Percentiles rank a stretch among this genome's conserved stretches.
phyloP scores from a whole-genome alignment of 495 filamentous ascomycete species.

The Aspergillus sclerotioniger region DNA sequence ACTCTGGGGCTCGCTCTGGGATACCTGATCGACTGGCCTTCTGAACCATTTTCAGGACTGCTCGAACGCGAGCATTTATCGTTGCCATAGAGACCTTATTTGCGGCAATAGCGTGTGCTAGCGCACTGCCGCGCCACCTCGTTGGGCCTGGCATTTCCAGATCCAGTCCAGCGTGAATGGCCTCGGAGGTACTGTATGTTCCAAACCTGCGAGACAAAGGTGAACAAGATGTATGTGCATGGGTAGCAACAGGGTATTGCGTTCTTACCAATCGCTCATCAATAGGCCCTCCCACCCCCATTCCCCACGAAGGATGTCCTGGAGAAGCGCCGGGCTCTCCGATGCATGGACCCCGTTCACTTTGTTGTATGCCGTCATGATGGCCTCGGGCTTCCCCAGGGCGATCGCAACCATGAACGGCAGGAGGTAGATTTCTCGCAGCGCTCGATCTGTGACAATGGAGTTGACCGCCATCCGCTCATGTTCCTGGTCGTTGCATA shows the following conservation, averaged over 20 bases:
- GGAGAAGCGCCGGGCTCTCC: constrained; percentile 57
- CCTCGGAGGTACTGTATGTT: constrained; percentile 59
- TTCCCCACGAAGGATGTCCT: constrained; percentile 63
- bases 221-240: not conserved
- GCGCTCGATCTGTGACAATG: constrained; percentile 59
- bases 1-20: constrained; percentile 52
- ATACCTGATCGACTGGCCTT: constrained; percentile 54
- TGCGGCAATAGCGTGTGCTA: constrained; percentile 50
- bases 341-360: constrained; percentile 69
- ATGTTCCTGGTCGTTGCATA: constrained; percentile 69
- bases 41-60: constrained; percentile 58
- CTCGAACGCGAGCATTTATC: constrained; percentile 57
- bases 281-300: constrained; percentile 68
- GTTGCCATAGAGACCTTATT: constrained; percentile 52
- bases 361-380: constrained; percentile 77
- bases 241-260: constrained; percentile 13
- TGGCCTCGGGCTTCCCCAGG: constrained; percentile 53
- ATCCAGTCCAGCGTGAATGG: constrained; percentile 63
- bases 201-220: constrained; percentile 41
- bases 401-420: constrained; percentile 69
- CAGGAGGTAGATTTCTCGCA: constrained; percentile 69
- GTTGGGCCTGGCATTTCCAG: constrained; percentile 70
- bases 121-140: constrained; percentile 53
- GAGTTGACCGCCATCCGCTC: constrained; percentile 58
- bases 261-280: constrained; percentile 68